Conservation (phyloP, 257 asterid genomes). For the Plectranthus barbatus region DNA sequence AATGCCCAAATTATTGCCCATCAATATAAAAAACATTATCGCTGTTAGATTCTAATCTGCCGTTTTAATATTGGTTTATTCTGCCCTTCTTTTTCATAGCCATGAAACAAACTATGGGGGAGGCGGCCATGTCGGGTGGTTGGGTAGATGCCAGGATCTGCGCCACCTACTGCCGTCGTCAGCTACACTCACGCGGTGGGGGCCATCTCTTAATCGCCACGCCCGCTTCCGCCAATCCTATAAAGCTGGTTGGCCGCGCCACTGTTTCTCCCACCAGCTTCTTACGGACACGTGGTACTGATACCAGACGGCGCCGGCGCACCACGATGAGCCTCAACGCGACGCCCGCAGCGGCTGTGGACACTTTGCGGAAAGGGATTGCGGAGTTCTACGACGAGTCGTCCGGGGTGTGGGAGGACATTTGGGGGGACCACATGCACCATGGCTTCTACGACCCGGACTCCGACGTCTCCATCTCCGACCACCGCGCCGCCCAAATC, state of each 20-base stretch:
- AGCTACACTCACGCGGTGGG: neutral
- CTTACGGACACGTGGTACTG: neutral
- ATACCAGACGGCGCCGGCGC: constrained; percentile 11
- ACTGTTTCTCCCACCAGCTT: neutral
- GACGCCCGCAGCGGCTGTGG: constrained; percentile 17
- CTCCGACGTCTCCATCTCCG: constrained; percentile 48
- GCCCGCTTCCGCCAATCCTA: neutral
- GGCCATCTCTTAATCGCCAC: neutral
- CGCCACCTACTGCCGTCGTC: too few relatives aligned
- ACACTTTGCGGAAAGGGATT: constrained; percentile 60
- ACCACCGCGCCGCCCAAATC: constrained; percentile 84
- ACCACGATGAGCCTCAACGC: constrained; percentile 9
- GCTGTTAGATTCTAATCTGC: too few relatives aligned
- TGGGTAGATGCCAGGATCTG: neutral
- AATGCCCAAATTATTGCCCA: too few relatives aligned
- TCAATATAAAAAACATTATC: too few relatives aligned
- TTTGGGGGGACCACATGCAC: constrained; percentile 99
- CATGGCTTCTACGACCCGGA: constrained; percentile 73
- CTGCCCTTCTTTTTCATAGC: too few relatives aligned
- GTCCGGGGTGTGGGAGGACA: constrained; percentile 78
- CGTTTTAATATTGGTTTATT: too few relatives aligned
- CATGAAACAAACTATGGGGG: neutral
- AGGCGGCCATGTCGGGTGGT: neutral
- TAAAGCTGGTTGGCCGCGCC: too few relatives aligned
- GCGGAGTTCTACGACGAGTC: constrained; percentile 94